Evolutionary conservation across 2,329 filamentous ascomycete species (phyloP).

Genomic region (Malbranchea zuffiana): DNA sequence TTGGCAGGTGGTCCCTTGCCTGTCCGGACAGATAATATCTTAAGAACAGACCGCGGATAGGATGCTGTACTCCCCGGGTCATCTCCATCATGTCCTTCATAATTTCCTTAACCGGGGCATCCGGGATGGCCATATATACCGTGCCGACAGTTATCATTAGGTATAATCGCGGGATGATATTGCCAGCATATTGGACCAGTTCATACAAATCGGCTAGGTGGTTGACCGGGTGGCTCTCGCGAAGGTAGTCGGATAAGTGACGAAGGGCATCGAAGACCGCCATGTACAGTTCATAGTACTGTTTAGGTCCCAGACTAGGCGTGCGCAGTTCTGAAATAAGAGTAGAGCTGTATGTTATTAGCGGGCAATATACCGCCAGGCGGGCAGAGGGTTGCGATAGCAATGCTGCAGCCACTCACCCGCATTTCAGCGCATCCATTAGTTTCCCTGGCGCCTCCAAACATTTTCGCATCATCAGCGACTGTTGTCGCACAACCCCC

Average conservation of each 20-base stretch:
- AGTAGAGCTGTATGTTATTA: slow-evolving; percentile 58
- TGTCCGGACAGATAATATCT: slow-evolving; percentile 95
- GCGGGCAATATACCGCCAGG: slow-evolving; percentile 5
- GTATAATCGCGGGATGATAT: slow-evolving; percentile 91
- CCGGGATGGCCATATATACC: slow-evolving; percentile 96
- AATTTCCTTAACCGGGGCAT: slow-evolving; percentile 97
- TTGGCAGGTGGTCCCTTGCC: slow-evolving; percentile 77
- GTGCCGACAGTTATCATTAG: slow-evolving; percentile 99
- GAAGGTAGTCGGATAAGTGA: slow-evolving; percentile 89
- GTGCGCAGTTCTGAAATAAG: slow-evolving; percentile 97
- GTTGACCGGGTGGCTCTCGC: slow-evolving; percentile 94
- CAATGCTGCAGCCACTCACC: slow-evolving; percentile 53
- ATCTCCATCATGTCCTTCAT: slow-evolving; percentile 99
- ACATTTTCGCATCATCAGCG: slow-evolving; percentile 92
- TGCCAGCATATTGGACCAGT: slow-evolving; percentile 93
- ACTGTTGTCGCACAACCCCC: slow-evolving; percentile 93
- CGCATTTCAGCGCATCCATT: slow-evolving; percentile 99
- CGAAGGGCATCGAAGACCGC: slow-evolving; percentile 94
- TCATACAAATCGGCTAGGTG: slow-evolving; percentile 97
- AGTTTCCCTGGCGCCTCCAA: slow-evolving; percentile 95
- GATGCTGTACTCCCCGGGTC: slow-evolving; percentile 95
- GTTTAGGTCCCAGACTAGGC: slow-evolving; percentile 93
- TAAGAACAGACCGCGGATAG: slow-evolving; percentile 85
- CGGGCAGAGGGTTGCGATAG: slow-evolving; percentile 9
- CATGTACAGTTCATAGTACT: slow-evolving; percentile 99